Evolutionary conservation across 75 land plant species (phyloP).

Genomic region (Picea sitchensis): DNA sequence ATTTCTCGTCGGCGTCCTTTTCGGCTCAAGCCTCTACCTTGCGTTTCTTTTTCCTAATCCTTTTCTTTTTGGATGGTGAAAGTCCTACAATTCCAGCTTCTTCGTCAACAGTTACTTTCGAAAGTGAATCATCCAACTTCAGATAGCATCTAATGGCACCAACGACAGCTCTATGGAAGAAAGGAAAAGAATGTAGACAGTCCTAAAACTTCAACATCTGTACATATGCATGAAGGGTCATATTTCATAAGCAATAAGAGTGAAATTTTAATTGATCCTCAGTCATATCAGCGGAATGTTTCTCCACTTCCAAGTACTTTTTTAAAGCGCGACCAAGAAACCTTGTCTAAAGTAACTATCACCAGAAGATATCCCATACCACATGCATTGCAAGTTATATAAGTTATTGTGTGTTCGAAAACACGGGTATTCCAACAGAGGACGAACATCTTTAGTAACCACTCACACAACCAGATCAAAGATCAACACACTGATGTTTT

Average conservation of each 20-base stretch:
- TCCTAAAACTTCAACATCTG: slow-evolving; percentile 96
- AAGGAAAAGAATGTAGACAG: slow-evolving; percentile 78
- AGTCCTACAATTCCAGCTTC: slow-evolving; percentile 75
- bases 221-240: slow-evolving; percentile 91
- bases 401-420: slow-evolving; percentile 68
- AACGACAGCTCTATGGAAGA: slow-evolving; percentile 87
- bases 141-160: slow-evolving; percentile 95
- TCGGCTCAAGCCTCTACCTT: slow-evolving; percentile 89
- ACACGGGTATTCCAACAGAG: no score
- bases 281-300: slow-evolving; percentile 93
- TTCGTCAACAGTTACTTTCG: slow-evolving; percentile 68
- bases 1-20: slow-evolving; percentile 88
- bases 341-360: slow-evolving; percentile 94
- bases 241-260: slow-evolving; percentile 93
- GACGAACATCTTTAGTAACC: no score
- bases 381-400: slow-evolving; percentile 99
- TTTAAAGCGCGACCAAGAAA: slow-evolving; percentile 86
- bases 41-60: slow-evolving; percentile 71
- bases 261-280: slow-evolving; percentile 99
- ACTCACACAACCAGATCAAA: no score
- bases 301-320: slow-evolving; percentile 93
- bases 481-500: no score
- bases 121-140: slow-evolving; percentile 76
- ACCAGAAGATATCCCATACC: slow-evolving; percentile 97
- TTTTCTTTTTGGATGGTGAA: slow-evolving; percentile 83